phyloP scores from a whole-genome alignment of 352 stramenopile genomes.

The Bremia lactucae region DNA sequence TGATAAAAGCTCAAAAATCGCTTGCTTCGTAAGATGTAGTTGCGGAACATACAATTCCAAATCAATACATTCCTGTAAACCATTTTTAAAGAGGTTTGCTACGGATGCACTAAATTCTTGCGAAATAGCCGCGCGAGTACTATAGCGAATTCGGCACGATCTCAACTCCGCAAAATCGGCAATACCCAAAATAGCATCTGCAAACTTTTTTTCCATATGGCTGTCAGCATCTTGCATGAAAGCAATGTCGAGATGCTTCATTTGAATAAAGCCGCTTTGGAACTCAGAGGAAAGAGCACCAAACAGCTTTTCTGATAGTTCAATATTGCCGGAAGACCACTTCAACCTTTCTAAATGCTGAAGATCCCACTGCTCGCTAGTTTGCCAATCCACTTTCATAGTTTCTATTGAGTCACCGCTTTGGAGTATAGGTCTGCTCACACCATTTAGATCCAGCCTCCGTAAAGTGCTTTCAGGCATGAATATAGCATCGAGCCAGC shows the following conservation, averaged over 20 bases:
- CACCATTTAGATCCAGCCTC: slow-evolving; percentile 16
- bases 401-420: not conserved
- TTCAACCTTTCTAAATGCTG: slow-evolving; percentile 32
- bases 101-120: slow-evolving; percentile 13
- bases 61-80: slow-evolving; percentile 32
- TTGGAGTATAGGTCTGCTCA: slow-evolving; percentile 5
- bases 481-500: slow-evolving; percentile 48
- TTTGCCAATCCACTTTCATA: slow-evolving; percentile 21
- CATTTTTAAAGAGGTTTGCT: slow-evolving; percentile 27
- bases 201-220: slow-evolving; percentile 5
- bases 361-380: slow-evolving; percentile 29
- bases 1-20: slow-evolving; percentile 13
- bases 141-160: slow-evolving; percentile 11
- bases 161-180: slow-evolving; percentile 17
- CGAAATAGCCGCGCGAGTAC: slow-evolving; percentile 2
- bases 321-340: slow-evolving; percentile 10
- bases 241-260: slow-evolving; percentile 35
- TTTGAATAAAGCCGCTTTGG: slow-evolving; percentile 33
- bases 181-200: slow-evolving; percentile 13
- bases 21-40: slow-evolving; percentile 3
- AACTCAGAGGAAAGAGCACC: slow-evolving; percentile 33
- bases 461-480: slow-evolving; percentile 34
- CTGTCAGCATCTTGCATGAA: slow-evolving; percentile 1
- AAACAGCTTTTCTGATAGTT: slow-evolving; percentile 22
- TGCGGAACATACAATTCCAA: slow-evolving; percentile 29